Conservation (phyloP, 768 basidiomycete genomes). For the Russula dissimulans region DNA sequence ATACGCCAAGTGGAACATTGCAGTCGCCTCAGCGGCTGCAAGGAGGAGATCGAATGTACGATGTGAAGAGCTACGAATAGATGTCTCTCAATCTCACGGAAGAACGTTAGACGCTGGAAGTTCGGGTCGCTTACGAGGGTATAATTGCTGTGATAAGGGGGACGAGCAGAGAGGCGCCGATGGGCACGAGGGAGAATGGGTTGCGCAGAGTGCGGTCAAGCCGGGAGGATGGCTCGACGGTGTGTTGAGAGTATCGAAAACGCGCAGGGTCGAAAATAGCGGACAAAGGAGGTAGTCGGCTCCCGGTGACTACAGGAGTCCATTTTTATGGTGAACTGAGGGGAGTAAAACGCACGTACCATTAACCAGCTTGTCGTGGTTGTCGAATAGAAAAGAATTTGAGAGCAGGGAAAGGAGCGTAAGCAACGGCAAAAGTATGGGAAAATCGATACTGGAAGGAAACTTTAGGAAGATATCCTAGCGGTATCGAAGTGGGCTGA, state of each 20-base stretch:
- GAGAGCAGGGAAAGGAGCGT: constrained; percentile 48
- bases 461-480: not conserved
- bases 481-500: constrained; percentile 22
- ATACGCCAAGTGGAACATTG: constrained; percentile 81
- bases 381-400: constrained; percentile 50
- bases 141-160: constrained; percentile 44
- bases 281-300: constrained; percentile 47
- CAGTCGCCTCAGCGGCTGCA: constrained; percentile 62
- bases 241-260: constrained; percentile 26
- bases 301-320: constrained; percentile 42
- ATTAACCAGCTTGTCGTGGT: constrained; percentile 55
- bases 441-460: constrained; percentile 51
- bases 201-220: constrained; percentile 40
- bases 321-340: not conserved
- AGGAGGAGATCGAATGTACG: constrained; percentile 75
- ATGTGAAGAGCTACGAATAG: constrained; percentile 39
- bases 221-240: constrained; percentile 13
- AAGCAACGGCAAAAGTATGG: constrained; percentile 44
- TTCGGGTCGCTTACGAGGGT: constrained; percentile 35
- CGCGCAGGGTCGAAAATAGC: constrained; percentile 40
- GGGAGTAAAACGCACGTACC: constrained; percentile 34
- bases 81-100: not conserved
- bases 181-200: constrained; percentile 62
- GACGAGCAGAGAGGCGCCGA: constrained; percentile 48
- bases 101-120: not conserved